Evolutionary conservation across 805 yeast species (phyloP).

Genomic region (Cyberlindnera euphorbiiphila): DNA sequence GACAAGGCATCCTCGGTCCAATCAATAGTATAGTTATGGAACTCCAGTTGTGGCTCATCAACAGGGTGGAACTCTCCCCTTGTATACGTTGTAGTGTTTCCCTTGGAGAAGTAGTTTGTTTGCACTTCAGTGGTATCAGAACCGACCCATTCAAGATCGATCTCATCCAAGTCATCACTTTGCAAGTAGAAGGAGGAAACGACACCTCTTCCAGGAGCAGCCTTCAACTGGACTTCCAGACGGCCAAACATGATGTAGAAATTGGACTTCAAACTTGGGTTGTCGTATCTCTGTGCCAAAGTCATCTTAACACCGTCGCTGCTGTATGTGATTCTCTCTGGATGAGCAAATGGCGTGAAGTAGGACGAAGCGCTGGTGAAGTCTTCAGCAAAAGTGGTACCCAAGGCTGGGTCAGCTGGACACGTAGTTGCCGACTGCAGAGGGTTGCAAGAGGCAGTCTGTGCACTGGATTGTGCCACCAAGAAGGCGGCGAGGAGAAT

Average conservation of each 20-base stretch:
- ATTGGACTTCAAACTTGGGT: constrained; percentile 73
- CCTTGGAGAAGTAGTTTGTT: constrained; percentile 78
- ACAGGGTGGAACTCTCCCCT: constrained; percentile 72
- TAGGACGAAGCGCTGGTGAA: constrained; percentile 45
- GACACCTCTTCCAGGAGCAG: constrained; percentile 76
- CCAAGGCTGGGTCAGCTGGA: constrained; percentile 58
- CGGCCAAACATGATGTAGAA: constrained; percentile 89
- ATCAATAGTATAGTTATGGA: constrained; percentile 78
- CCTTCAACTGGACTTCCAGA: constrained; percentile 65
- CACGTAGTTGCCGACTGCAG: constrained; percentile 34
- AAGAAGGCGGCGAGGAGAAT: constrained; percentile 1
- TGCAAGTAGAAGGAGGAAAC: constrained; percentile 79
- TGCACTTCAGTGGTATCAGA: constrained; percentile 72
- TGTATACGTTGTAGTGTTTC: constrained; percentile 70
- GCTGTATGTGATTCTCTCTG: constrained; percentile 41
- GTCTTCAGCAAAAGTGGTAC: constrained; percentile 46
- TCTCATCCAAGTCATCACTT: constrained; percentile 83
- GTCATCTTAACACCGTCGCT: constrained; percentile 62
- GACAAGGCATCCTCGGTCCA: constrained; percentile 66
- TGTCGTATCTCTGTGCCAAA: constrained; percentile 60
- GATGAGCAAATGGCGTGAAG: constrained; percentile 40
- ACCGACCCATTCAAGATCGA: constrained; percentile 87
- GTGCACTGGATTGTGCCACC: constrained; percentile 11
- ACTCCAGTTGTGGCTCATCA: constrained; percentile 50
- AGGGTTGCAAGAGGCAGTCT: constrained; percentile 41